Evolutionary conservation across 495 filamentous ascomycete species (phyloP).

Genomic region (Xylaria telfairii): DNA sequence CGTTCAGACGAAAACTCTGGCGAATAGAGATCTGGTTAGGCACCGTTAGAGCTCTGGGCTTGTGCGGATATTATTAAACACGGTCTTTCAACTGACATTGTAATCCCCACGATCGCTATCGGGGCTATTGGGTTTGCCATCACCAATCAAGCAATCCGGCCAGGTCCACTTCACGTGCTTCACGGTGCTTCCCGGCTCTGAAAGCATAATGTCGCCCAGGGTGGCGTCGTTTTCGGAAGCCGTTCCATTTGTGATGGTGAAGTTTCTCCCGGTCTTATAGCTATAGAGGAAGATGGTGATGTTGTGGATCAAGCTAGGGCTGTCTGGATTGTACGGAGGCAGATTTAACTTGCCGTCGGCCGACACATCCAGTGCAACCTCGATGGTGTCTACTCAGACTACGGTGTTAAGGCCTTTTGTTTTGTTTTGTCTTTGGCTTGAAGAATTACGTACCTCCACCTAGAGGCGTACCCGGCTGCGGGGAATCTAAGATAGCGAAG

Average conservation of each 20-base stretch:
- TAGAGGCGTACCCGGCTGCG: conserved; percentile 69
- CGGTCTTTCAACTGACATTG: conserved; percentile 46
- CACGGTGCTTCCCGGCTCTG: conserved; percentile 68
- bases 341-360: conserved; percentile 66
- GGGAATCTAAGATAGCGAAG: conserved; percentile 66
- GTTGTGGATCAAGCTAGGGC: conserved; percentile 61
- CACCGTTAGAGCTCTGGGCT: conserved; percentile 14
- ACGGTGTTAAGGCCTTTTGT: conserved; percentile 15
- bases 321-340: conserved; percentile 58
- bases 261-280: conserved; percentile 63
- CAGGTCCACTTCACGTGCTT: conserved; percentile 73
- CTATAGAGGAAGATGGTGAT: conserved; percentile 72
- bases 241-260: conserved; percentile 72
- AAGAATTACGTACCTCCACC: conserved; percentile 61
- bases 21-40: conserved; percentile 64
- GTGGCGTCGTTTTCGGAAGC: conserved; percentile 59
- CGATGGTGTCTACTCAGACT: conserved; percentile 57
- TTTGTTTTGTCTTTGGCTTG: neutral
- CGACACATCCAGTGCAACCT: conserved; percentile 70
- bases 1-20: conserved; percentile 69
- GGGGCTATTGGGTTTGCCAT: conserved; percentile 48
- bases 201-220: conserved; percentile 64
- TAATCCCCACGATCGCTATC: conserved; percentile 53
- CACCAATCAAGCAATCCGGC: conserved; percentile 68
- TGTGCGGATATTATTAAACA: neutral